Evolutionary conservation across 345 rosid genomes (phyloP).

Genomic region (Ricinus communis): DNA sequence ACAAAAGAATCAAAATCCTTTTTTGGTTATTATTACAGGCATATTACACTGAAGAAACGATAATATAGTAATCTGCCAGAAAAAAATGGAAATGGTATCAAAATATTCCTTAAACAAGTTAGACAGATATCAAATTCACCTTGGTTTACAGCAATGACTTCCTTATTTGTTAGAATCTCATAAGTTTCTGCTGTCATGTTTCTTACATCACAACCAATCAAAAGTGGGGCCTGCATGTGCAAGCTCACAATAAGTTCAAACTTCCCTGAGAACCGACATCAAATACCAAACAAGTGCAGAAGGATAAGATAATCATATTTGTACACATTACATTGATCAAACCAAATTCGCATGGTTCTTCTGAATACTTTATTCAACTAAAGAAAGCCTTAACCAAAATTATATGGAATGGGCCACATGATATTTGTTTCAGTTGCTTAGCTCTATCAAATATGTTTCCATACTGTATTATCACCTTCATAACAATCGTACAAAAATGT

Average conservation of each 20-base stretch:
- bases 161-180: slow-evolving; percentile 77
- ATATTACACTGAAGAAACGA: no score
- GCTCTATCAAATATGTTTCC: no score
- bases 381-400: not conserved
- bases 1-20: slow-evolving; percentile 35
- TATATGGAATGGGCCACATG: not conserved
- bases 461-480: no score
- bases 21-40: slow-evolving; percentile 7
- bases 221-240: slow-evolving; percentile 81
- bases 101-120: slow-evolving; percentile 1
- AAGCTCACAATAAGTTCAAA: not conserved
- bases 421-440: no score
- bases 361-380: not conserved
- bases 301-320: not conserved
- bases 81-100: slow-evolving; percentile 2
- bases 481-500: no score
- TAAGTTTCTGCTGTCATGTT: slow-evolving; percentile 74
- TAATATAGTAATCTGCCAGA: not conserved
- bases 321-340: not conserved
- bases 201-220: slow-evolving; percentile 92
- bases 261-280: not conserved
- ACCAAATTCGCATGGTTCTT: not conserved
- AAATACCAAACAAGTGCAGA: not conserved
- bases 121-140: slow-evolving; percentile 40
- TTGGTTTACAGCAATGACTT: slow-evolving; percentile 90